These are phyloP conservation scores for Suillus brevipes DNA, from an alignment of 768 basidiomycete species.

Conservation along the genomic window DNA sequence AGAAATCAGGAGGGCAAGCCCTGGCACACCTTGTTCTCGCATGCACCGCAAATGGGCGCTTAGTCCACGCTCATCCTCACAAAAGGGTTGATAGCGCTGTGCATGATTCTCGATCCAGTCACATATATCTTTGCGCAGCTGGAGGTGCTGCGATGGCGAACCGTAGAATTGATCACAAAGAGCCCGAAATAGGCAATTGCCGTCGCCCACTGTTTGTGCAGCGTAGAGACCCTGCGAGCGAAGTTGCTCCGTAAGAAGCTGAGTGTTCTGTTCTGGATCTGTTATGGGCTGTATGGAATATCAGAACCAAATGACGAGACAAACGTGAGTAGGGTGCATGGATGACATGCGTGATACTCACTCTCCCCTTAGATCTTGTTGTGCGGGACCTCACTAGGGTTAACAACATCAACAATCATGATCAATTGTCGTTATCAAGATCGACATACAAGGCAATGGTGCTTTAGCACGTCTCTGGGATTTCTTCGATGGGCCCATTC, in stretches of 20 bases:
- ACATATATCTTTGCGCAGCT: constrained; percentile 75
- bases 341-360: constrained; percentile 36
- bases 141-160: constrained; percentile 63
- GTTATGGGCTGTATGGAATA: constrained; percentile 39
- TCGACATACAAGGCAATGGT: constrained; percentile 42
- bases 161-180: constrained; percentile 87
- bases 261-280: constrained; percentile 64
- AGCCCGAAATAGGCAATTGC: constrained; percentile 92
- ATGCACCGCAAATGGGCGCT: constrained; percentile 74
- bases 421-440: constrained; percentile 11
- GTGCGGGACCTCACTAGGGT: constrained; percentile 54
- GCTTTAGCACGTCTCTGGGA: constrained; percentile 38
- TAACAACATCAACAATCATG: constrained; percentile 21
- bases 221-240: constrained; percentile 81
- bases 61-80: constrained; percentile 80
- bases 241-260: constrained; percentile 70
- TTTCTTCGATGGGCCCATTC: constrained; percentile 45
- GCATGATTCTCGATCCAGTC: constrained; percentile 75
- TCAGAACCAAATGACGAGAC: background rate
- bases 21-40: constrained; percentile 66
- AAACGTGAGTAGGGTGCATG: constrained; percentile 19
- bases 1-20: constrained; percentile 13
- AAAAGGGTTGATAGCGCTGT: constrained; percentile 80
- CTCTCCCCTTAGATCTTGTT: constrained; percentile 61
- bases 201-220: constrained; percentile 84